Evolutionary conservation across 2,329 filamentous ascomycete genomes (phyloP).

Genomic region (Fusarium annulatum): DNA sequence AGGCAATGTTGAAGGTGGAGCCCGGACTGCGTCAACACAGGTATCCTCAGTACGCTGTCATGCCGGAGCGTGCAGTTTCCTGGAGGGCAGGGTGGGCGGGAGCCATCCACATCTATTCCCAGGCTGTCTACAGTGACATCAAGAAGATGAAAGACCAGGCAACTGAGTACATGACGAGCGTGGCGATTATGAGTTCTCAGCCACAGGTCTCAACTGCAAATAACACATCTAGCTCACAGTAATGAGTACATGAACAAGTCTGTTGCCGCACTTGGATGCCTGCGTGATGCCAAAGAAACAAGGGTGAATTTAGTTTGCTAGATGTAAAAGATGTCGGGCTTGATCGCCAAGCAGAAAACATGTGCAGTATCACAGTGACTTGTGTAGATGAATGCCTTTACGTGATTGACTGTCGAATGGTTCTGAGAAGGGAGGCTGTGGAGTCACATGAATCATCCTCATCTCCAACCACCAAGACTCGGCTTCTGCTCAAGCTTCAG

Average conservation of each 20-base stretch:
- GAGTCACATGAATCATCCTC: neutral
- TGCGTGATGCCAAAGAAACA: neutral
- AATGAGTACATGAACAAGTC: neutral
- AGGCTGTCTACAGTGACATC: neutral
- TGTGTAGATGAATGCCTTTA: neutral
- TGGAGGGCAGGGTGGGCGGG: too few species aligned
- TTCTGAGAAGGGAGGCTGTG: neutral
- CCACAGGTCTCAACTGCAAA: neutral
- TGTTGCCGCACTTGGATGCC: neutral
- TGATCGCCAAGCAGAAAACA: too few species aligned
- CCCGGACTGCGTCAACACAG: too few species aligned
- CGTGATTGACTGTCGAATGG: fast-evolving
- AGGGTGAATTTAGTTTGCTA: neutral
- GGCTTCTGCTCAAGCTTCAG: too few species aligned
- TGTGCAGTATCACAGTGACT: fast-evolving
- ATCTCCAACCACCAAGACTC: neutral
- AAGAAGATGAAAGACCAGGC: neutral
- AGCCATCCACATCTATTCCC: neutral
- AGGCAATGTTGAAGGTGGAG: too few species aligned
- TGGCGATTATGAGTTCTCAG: neutral
- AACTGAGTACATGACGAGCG: neutral
- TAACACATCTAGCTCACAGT: neutral
- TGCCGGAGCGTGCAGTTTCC: too few species aligned
- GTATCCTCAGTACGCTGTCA: too few species aligned
- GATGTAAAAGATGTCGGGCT: fast-evolving